A percentile compares a stretch with the other conserved stretches of the same genome.
phyloP scores from a whole-genome alignment of 768 basidiomycete species.

The Podaxis sp. region DNA sequence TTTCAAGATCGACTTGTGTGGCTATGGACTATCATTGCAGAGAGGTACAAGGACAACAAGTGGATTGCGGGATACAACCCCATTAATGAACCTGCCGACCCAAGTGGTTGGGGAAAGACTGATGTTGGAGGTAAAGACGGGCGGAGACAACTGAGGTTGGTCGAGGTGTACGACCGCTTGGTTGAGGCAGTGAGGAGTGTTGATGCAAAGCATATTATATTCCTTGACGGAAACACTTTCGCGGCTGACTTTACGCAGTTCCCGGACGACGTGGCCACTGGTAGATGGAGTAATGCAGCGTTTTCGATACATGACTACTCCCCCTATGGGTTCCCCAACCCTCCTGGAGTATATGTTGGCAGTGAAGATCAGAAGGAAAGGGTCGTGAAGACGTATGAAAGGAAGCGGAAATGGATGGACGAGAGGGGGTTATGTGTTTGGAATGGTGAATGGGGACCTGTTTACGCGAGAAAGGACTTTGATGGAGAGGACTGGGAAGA shows the following conservation, averaged over 20 bases:
- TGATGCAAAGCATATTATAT: conserved; percentile 68
- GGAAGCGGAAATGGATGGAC: conserved; percentile 77
- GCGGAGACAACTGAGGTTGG: conserved; percentile 47
- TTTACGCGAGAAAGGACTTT: conserved; percentile 62
- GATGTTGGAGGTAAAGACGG: conserved; percentile 2
- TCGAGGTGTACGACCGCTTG: conserved; percentile 63
- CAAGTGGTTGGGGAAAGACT: conserved; percentile 20
- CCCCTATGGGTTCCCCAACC: conserved; percentile 63
- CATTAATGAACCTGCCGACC: conserved; percentile 78
- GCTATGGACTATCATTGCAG: conserved; percentile 73
- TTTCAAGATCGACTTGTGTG: conserved; percentile 75
- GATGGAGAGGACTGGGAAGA: conserved; percentile 59
- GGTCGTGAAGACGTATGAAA: conserved; percentile 52
- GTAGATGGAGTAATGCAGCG: conserved; percentile 63
- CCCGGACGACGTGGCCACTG: conserved; percentile 44
- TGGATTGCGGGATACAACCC: conserved; percentile 88
- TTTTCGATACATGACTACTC: conserved; percentile 81
- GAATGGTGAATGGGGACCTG: conserved; percentile 85
- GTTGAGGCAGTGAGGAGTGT: conserved; percentile 65
- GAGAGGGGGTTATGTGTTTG: conserved; percentile 59
- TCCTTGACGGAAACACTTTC: conserved; percentile 82
- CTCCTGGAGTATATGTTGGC: conserved; percentile 55
- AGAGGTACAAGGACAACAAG: conserved; percentile 65
- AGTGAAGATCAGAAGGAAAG: conserved; percentile 47
- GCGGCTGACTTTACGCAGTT: conserved; percentile 74